phyloP scores from a whole-genome alignment of 257 asterid species.

The Fraxinus excelsior region DNA sequence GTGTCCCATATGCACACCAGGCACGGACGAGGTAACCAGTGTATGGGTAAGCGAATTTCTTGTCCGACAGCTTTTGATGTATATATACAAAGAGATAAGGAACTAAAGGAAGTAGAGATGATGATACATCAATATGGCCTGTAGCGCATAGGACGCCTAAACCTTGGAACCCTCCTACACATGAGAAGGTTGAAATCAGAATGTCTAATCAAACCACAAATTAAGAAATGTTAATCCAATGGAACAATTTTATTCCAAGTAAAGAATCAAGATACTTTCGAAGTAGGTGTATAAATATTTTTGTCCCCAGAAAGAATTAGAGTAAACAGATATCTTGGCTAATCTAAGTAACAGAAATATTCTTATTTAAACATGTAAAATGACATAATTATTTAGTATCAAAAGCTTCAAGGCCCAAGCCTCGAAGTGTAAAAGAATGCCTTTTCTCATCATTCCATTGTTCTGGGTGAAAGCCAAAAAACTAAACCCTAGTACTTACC shows the following conservation, averaged over 20 bases:
- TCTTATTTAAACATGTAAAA: neutral
- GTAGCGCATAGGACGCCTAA: slow-evolving; percentile 67
- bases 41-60: too few relatives aligned
- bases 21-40: too few relatives aligned
- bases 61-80: too few relatives aligned
- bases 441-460: neutral
- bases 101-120: too few relatives aligned
- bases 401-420: neutral
- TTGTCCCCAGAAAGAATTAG: neutral
- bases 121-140: slow-evolving; percentile 49
- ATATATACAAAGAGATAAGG: too few relatives aligned
- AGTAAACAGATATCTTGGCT: neutral
- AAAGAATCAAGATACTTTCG: neutral
- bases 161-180: slow-evolving; percentile 68
- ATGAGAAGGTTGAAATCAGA: slow-evolving; percentile 17
- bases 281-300: neutral
- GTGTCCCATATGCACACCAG: too few relatives aligned
- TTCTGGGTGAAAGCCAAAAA: neutral
- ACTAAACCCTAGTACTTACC: slow-evolving; percentile 38
- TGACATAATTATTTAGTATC: neutral
- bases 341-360: neutral
- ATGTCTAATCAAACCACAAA: neutral
- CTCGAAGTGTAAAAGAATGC: neutral
- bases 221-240: neutral
- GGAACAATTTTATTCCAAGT: neutral